Base-by-base conservation (phyloP, 371 early-diverging fungal species). In the Mucor irregularis region DNA sequence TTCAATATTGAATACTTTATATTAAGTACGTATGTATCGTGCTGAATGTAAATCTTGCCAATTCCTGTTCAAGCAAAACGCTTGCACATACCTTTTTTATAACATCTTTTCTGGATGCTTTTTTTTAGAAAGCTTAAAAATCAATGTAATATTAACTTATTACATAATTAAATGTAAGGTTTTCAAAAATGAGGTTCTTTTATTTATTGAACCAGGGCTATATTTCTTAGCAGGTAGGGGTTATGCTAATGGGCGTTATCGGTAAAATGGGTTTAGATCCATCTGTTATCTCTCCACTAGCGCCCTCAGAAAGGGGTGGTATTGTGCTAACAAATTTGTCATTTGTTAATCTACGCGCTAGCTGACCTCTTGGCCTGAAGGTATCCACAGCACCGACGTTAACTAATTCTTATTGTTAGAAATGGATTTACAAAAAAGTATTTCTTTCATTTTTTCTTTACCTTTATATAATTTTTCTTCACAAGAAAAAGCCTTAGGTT, bases 401-500 rank as follows among this genome's bases (percentile, higher is more conserved):
- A 26, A 88, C 87, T 73, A 58, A 17, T 24, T n/a, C n/a, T n/a
- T n/a, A n/a, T n/a, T n/a, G n/a, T n/a, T n/a, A n/a, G n/a, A n/a
- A 37, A 37, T 10, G 49, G 35, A 38, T 53, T 7, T 9, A 49
- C 30, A 26, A 5, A 3, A 17, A 21, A 13, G 2, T n/a, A 4
- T 13, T 11, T 24, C 22, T 21, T 16, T 22, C 14, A 22, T 19
- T 48, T 22, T n/a, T 4, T 4, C 21, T 21, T 16, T 66, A 73
- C 77, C 72, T 71, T 83, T 84, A 73, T 88, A 96, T 62, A 85
- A 76, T 60, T 92, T 91, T 62, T 94, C 94, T 55, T 90, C 86
- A 64, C 97, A 96, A 16, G 88, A 86, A 70, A 96, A 97, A 7
- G 98, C 97, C 35, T 90, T 92, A 34, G 97, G 96, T 14, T 92